Evolutionary conservation across 768 basidiomycete species (phyloP), one percentile per base, ranked within the genome.

Genomic region (Leccinum aurantiacum): DNA sequence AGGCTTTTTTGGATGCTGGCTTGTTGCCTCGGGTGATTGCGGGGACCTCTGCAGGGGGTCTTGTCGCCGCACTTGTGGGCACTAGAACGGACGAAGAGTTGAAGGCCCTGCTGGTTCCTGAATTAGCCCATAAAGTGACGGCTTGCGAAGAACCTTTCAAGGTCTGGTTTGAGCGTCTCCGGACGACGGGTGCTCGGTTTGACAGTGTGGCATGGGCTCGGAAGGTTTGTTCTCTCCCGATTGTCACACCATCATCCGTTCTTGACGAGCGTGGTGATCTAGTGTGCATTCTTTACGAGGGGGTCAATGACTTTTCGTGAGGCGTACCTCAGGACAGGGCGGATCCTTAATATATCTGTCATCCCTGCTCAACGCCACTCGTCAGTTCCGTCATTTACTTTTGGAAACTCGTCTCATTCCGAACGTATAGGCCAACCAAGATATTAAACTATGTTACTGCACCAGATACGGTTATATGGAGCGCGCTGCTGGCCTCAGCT

Each of bases 261-360:
- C 48, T 15, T 27, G 54, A 31, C 44, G 44, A 19, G 56, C 38
- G 7, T 41, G 9, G 22, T 51, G 7, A 35, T 22, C 10, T 52
- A 94, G 93, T 84, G 89, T 54, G 79, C 85, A 13, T 99, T 93
- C 77, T 98, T 96, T 72, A 96, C 94, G 8, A 82, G 87, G 60
- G 96, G 96, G 3, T 94, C 92, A 2, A 85, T 92, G 84, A 98
- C 96, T 2, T 99, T 99, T 77, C 86, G 85, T 53, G 97, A 99
- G 71, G 96, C 96, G 1, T 98, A 96, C 67, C 76, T 93, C 68
- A 81, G 89, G 65, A 99, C 97, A 0, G 96, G 96, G 25, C 84
- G 96, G 41, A 90, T 96, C 27, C 79, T 99, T 33, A 98, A 98
- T 70, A 87, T 98, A 29, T 95, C 93, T 14, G 93, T 97, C 49